Percentiles rank a stretch among this genome's conserved stretches.
These are phyloP conservation scores for Crithidia brevicula DNA, from an alignment of 208 protist species.

Conservation along the genomic window DNA sequence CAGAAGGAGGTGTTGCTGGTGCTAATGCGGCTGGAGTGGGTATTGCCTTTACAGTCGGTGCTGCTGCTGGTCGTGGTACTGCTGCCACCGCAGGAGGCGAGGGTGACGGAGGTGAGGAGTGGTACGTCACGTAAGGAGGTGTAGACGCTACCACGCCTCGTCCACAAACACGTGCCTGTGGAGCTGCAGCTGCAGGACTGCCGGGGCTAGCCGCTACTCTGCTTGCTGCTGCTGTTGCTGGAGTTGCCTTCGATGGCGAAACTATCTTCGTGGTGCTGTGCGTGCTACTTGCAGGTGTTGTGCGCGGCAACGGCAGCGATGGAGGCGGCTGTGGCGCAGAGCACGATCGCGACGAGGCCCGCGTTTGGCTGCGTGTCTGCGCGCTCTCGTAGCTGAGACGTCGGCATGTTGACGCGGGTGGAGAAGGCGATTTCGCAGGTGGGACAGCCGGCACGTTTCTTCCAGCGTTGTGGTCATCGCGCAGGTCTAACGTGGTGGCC, in stretches of 20 bases:
- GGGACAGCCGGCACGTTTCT: not conserved
- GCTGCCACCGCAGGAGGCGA: not conserved
- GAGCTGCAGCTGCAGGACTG: not conserved
- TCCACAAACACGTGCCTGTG: no score
- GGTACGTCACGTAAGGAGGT: not conserved
- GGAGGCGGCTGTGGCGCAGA: not conserved
- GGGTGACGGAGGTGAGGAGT: not conserved
- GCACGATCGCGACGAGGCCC: constrained; percentile 3
- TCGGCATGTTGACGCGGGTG: constrained; percentile 29
- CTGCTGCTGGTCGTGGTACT: not conserved
- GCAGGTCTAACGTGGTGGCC: no score
- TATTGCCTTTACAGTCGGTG: no score
- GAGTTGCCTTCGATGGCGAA: no score
- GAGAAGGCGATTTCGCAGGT: constrained; percentile 21
- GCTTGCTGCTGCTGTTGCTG: not conserved
- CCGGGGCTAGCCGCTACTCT: not conserved
- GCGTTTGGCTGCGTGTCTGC: constrained; percentile 19
- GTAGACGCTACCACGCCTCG: no score
- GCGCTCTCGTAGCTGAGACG: constrained; percentile 34
- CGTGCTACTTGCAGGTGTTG: constrained; percentile 1
- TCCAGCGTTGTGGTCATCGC: no score
- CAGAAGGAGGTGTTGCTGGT: not conserved
- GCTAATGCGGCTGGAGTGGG: not conserved
- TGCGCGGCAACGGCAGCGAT: not conserved
- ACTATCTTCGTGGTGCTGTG: no score